Base-by-base conservation (phyloP, 169 alveolate species). In the Theileria luwenshuni region DNA sequence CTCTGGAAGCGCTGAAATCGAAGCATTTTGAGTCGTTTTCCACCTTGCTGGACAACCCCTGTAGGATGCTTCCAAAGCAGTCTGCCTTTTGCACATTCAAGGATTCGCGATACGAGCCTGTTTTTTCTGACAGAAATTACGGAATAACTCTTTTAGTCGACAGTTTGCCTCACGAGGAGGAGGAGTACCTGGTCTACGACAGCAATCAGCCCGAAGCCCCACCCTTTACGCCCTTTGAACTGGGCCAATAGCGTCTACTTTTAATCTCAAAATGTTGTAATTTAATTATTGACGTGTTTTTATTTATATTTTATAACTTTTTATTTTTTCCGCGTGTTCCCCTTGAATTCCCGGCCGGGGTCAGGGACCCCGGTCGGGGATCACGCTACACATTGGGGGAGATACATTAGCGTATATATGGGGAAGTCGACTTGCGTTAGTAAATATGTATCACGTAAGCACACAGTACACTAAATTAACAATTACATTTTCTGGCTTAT, bases 61-160 rank as follows among this genome's bases (percentile, higher is more conserved):
- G 94, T 58, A 91, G 98, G 83, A 94, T 97, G 30, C 72, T 97
- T 23, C 94, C 95, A 43, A 86, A 76, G 65, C 97, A 97, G 83
- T 96, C 89, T 49, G 77, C 52, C 90, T 95, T 35, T 69, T 69
- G 52, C 91, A 92, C 67, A 51, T 90, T 48, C 79, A 85, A 71
- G 73, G 88, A 59, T 54, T 33, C 68, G 21, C 90, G 97, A 76
- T 97, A 84, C 77, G 70, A 75, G 42, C 98, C 99, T 1, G 85
- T 96, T 32, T 79, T 94, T 45, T 83, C 91, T 54, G 84, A 85
- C 73, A 83, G 97, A 69, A 90, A 85, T 67, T 81, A 84, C 23
- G 97, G 97, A 32, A 89, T 94, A 48, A 81, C 93, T 30, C 79
- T 94, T 74, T 91, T 95, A 17, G 83, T 65, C 15, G 98, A 95